phyloP scores from a whole-genome alignment of 2,329 filamentous ascomycete genomes.

The Arthrinium phaeospermum region DNA sequence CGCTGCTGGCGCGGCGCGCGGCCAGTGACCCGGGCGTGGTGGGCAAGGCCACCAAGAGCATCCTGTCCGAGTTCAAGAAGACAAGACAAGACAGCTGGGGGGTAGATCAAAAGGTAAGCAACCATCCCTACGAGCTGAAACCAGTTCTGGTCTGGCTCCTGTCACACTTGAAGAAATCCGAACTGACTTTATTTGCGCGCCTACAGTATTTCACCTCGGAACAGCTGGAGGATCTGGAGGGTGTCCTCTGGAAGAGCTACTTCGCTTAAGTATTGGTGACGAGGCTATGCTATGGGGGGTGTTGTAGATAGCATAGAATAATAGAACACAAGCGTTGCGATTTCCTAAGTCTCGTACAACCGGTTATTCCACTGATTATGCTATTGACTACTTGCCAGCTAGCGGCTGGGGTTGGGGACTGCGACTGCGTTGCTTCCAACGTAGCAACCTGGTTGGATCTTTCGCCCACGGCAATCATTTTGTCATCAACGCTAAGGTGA shows the following conservation, averaged over 20 bases:
- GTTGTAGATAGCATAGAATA: neutral
- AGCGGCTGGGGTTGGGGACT: too few relatives aligned
- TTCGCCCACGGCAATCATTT: neutral
- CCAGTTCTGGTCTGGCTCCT: neutral
- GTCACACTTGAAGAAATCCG: neutral
- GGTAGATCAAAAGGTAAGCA: constrained; percentile 90
- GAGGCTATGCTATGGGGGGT: too few relatives aligned
- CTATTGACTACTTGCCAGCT: too few relatives aligned
- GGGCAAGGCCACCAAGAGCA: constrained; percentile 92
- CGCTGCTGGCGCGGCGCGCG: constrained; percentile 81
- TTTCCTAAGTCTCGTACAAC: neutral
- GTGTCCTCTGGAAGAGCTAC: constrained; percentile 99
- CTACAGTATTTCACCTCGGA: constrained; percentile 81
- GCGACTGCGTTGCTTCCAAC: neutral
- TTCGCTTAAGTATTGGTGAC: constrained; percentile 69
- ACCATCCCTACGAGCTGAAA: neutral
- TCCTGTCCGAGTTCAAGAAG: constrained; percentile 98
- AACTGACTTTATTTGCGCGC: constrained; percentile 35
- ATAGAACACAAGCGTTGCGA: neutral
- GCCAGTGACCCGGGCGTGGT: constrained; percentile 90
- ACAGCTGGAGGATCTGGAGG: constrained; percentile 92
- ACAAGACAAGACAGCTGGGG: constrained; percentile 98
- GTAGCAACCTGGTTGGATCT: neutral
- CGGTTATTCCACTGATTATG: too few relatives aligned
- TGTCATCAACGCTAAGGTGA: too few relatives aligned